A percentile compares a stretch with the other conserved stretches of the same genome.
Conservation (phyloP, 352 stramenopile species). For the Phytophthora multivora region DNA sequence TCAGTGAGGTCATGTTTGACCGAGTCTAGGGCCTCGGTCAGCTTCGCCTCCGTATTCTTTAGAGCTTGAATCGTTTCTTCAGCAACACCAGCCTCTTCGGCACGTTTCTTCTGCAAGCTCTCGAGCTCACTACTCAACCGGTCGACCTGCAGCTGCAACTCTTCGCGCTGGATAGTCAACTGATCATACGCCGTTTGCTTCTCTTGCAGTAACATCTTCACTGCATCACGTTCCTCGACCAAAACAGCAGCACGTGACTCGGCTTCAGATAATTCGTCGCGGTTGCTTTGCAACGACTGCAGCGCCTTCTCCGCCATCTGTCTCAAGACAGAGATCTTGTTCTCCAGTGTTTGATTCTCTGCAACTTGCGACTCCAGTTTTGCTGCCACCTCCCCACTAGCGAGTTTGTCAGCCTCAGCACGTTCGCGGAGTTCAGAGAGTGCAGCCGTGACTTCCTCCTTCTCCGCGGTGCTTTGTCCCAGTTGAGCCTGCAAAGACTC, state of each 20-base stretch:
- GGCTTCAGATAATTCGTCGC: conserved; percentile 29
- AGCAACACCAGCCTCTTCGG: conserved; percentile 15
- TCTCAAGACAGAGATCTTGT: conserved; percentile 34
- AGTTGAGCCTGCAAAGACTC: conserved; percentile 30
- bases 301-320: conserved; percentile 43
- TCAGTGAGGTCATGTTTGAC: conserved; percentile 31
- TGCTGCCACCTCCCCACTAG: conserved; percentile 11
- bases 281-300: conserved; percentile 30
- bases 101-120: conserved; percentile 1
- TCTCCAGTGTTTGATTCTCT: conserved; percentile 34
- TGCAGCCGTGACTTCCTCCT: conserved; percentile 15
- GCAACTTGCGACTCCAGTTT: conserved; percentile 33
- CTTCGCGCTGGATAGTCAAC: conserved; percentile 17
- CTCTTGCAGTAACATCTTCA: conserved; percentile 18
- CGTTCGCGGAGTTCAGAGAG: conserved; percentile 19
- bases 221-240: conserved; percentile 28
- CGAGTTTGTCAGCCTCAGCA: conserved; percentile 28
- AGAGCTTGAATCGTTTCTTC: conserved; percentile 23
- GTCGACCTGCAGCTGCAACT: conserved; percentile 28
- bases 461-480: conserved; percentile 20
- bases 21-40: conserved; percentile 23
- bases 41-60: conserved; percentile 15
- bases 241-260: conserved; percentile 25
- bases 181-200: conserved; percentile 20
- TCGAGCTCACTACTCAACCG: conserved; percentile 27